Percentiles rank a stretch among this genome's conserved stretches.
phyloP scores from a whole-genome alignment of 768 basidiomycete species.

The Amanita polypyramis region DNA sequence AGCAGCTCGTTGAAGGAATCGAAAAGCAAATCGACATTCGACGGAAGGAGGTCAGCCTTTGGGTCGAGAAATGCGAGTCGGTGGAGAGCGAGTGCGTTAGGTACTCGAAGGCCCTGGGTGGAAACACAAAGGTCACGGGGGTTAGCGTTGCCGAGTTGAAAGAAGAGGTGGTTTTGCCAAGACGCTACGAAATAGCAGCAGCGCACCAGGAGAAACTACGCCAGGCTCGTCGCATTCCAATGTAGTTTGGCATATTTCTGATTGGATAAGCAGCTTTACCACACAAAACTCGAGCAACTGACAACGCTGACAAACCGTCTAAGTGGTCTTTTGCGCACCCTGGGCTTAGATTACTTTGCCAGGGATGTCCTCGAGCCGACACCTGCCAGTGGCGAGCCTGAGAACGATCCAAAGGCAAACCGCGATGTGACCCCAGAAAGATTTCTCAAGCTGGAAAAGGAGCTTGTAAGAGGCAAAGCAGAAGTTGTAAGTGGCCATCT shows the following conservation, averaged over 20 bases:
- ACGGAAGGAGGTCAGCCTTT: conserved; percentile 67
- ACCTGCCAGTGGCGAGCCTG: conserved; percentile 29
- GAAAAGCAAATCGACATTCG: conserved; percentile 61
- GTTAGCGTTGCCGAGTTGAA: conserved; percentile 56
- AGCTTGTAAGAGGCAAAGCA: conserved; percentile 75
- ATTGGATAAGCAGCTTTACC: conserved; percentile 41
- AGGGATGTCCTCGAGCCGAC: conserved; percentile 43
- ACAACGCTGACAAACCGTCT: conserved; percentile 62
- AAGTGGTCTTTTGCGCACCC: conserved; percentile 42
- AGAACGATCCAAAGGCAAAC: conserved; percentile 28
- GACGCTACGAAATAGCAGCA: conserved; percentile 54
- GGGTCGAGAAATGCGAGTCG: conserved; percentile 50
- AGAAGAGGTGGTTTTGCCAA: conserved; percentile 65
- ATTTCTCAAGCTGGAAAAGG: conserved; percentile 73
- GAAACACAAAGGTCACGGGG: conserved; percentile 57
- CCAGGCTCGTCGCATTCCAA: conserved; percentile 40
- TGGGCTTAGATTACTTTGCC: conserved; percentile 49
- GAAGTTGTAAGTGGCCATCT: conserved; percentile 57
- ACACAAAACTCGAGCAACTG: conserved; percentile 70
- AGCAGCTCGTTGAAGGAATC: conserved; percentile 66
- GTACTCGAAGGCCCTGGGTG: conserved; percentile 62
- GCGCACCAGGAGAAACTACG: conserved; percentile 70
- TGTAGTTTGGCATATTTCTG: conserved; percentile 3
- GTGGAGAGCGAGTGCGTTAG: conserved; percentile 57
- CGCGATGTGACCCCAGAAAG: conserved; percentile 74